Evolutionary conservation across 306 rosid species (phyloP).

Genomic region (Quillaja saponaria): DNA sequence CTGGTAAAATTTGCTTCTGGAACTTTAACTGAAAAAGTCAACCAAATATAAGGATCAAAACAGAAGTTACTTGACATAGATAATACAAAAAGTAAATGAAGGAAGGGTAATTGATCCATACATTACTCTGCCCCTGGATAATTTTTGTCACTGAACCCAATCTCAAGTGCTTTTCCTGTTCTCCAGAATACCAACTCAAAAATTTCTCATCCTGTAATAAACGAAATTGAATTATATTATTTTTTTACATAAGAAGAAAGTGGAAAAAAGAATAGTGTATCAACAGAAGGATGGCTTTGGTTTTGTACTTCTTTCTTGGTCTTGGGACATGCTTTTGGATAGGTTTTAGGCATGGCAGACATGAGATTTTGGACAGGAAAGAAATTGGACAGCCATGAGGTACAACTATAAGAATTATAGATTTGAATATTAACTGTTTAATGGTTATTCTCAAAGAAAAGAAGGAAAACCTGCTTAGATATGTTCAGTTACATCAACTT

Average conservation of each 20-base stretch:
- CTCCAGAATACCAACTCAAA: constrained; percentile 79
- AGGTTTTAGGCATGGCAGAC: no score
- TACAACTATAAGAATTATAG: not conserved
- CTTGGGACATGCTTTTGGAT: not conserved
- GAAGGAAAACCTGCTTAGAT: no score
- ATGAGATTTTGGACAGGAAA: not conserved
- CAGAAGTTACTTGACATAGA: constrained; percentile 18
- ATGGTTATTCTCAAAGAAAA: no score
- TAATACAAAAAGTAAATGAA: constrained; percentile 9
- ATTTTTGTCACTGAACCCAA: constrained; percentile 60
- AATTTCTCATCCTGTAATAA: constrained; percentile 73
- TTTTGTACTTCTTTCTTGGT: not conserved
- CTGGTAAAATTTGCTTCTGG: constrained; percentile 56
- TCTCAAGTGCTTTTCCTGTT: constrained; percentile 70
- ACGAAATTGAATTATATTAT: constrained; percentile 12
- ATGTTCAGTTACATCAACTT: no score
- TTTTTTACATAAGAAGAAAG: constrained; percentile 18
- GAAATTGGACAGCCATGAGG: not conserved
- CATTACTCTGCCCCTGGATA: constrained; percentile 70
- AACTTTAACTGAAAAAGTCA: constrained; percentile 56
- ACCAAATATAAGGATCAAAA: constrained; percentile 31
- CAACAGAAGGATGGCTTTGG: not conserved
- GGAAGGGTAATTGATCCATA: constrained; percentile 37
- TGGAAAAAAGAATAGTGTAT: constrained; percentile 4
- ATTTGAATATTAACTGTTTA: no score